These are phyloP conservation scores for Singerocomus rubriflavus DNA, from an alignment of 1,284 basidiomycete genomes.

Conservation along the genomic window DNA sequence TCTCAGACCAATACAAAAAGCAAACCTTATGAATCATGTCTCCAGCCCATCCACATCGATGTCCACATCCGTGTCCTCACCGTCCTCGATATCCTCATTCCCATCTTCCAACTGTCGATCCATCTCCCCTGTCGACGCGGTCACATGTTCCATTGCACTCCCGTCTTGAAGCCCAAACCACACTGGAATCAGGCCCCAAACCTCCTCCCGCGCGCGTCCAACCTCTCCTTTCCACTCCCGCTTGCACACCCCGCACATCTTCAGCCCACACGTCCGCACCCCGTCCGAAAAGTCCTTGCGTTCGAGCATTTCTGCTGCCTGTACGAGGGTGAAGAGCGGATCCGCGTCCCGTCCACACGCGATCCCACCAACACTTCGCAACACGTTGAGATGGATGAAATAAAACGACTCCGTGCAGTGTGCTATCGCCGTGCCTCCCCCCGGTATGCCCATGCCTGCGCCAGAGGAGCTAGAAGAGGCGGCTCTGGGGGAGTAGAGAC, in stretches of 20 bases:
- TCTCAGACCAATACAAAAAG: conserved; percentile 9
- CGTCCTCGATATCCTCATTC: conserved; percentile 5
- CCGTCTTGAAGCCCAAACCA: conserved; percentile 57
- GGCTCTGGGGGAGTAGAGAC: conserved; percentile 37
- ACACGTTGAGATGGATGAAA: conserved; percentile 67
- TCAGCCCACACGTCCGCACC: conserved; percentile 50
- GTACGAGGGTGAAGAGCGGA: conserved; percentile 62
- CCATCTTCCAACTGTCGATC: conserved; percentile 1
- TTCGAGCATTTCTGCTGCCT: conserved; percentile 66
- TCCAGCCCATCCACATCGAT: conserved; percentile 15
- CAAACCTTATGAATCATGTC: conserved; percentile 10
- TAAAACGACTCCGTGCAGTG: conserved; percentile 67
- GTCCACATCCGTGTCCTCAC: conserved; percentile 12
- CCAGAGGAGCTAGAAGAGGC: neutral
- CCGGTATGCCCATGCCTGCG: neutral
- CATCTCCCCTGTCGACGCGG: neutral
- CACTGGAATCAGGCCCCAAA: conserved; percentile 59
- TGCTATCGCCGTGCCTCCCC: neutral
- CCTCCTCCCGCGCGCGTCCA: conserved; percentile 53
- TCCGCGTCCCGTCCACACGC: conserved; percentile 69
- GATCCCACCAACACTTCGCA: conserved; percentile 67
- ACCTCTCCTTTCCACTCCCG: conserved; percentile 53
- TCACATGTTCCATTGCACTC: conserved; percentile 2
- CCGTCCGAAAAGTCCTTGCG: conserved; percentile 69
- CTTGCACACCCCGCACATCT: conserved; percentile 61